These are phyloP conservation scores for Cymbopogon flexuosus DNA, from an alignment of 202 grass and related monocot species.

Conservation along the genomic window DNA sequence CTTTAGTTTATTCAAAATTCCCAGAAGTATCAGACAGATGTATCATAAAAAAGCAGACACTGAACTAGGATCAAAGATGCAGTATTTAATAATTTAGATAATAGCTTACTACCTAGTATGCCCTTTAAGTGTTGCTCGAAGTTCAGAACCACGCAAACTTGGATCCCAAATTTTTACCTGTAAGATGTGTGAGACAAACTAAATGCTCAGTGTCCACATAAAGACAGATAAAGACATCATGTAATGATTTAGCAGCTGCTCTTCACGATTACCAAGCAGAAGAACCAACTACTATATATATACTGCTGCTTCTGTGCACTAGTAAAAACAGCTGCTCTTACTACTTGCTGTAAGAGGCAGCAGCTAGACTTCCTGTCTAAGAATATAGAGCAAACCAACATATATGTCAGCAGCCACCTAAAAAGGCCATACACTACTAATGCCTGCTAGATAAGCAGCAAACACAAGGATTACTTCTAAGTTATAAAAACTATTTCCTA, in stretches of 20 bases:
- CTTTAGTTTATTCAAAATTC: constrained; percentile 3
- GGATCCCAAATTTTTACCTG: constrained; percentile 99
- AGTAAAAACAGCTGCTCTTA: not conserved
- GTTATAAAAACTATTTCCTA: not conserved
- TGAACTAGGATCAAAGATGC: not conserved
- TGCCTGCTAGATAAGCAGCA: not conserved
- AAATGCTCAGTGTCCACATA: constrained; percentile 14
- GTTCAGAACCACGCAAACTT: constrained; percentile 97
- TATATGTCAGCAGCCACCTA: not conserved
- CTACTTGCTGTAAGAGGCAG: not conserved
- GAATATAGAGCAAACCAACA: not conserved
- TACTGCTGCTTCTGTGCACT: not conserved
- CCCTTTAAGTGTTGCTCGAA: constrained; percentile 92
- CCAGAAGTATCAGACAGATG: not conserved
- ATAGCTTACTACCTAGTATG: constrained; percentile 64
- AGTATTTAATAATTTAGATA: constrained; percentile 22
- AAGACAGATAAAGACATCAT: constrained; percentile 20
- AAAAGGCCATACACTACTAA: not conserved
- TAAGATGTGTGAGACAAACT: constrained; percentile 25
- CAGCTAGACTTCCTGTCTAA: not conserved
- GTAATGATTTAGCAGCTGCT: not conserved
- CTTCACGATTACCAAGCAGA: not conserved
- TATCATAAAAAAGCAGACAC: not conserved
- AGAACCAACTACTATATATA: not conserved
- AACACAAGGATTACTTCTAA: not conserved